Evolutionary conservation across 345 rosid species (phyloP), one percentile per base, ranked within the genome.

Genomic region (Citrus mangshanensis): DNA sequence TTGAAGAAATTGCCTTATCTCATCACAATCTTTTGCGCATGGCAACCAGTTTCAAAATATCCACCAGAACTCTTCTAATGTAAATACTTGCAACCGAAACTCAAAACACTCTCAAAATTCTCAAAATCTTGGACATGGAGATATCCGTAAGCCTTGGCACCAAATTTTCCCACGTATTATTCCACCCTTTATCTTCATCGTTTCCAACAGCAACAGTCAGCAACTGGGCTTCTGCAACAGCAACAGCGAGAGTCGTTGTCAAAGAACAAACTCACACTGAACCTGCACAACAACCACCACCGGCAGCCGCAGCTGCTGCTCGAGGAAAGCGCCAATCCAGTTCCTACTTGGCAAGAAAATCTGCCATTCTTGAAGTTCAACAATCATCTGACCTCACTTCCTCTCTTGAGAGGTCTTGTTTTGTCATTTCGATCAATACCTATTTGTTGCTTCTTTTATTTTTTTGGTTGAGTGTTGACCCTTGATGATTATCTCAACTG

Each of bases 361-460:
- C 92, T 58, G 97, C 97, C 68, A 84, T 93, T 68, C 77, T 80
- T 56, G 86, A 91, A 78, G 84, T 95, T 28, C 89, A 89, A 68
- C 80, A 79, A n/a, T 90, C 97, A 68, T 34, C 90, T 2, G 90
- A 89, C 80, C 86, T 91, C 70, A 70, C 74, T 69, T 85, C 89
- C 21, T 86, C 95, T 63, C 93, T 95, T 42, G 78, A 87, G 25
- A 89, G 93, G 94, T 92, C 65, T 59, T 6, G 69, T 30, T n/a
- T 58, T 34, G 42, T 56, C 59, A 16, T 34, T 51, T 76, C 25
- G 35, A 25, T 24, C 55, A 24, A 59, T 35, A 5, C 61, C 62
- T 55, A 69, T 34, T 25, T 56, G 25, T 24, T 67, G 34, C 27
- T 70, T 58, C 28, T 32, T 12, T 1, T 58, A 0, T 7, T 18